Evolutionary conservation across 371 early-diverging fungal genomes (phyloP), one percentile per base, ranked within the genome.

Genomic region (Mortierella sp.): DNA sequence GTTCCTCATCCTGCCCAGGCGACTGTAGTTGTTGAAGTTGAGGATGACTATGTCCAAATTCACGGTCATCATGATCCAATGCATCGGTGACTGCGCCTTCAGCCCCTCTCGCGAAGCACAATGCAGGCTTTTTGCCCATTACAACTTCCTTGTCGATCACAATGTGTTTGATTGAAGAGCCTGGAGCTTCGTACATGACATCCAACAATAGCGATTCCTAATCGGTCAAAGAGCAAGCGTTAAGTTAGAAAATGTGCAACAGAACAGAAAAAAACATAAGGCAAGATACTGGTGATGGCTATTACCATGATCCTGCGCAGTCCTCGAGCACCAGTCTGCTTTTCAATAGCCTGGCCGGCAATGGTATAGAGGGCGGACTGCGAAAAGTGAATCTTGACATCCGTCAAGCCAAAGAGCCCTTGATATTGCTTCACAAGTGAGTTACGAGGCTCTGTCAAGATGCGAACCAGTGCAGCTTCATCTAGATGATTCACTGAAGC

Each of bases 251-350:
- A 28, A 55, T 40, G 23, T 26, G 37, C 53, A 13, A 35, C 29
- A 58, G 10, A 12, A 57, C 57, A 8, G 32, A 34, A 22, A 17
- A 9, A 54, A 23, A 61, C 23, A 66, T 26, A 37, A 58, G 23
- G 55, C 13, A 10, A n/a, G 8, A 51, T 26, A 35, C 40, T 32
- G 59, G 61, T 26, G n/a, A 8, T 22, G 29, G 26, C 3, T 9
- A 40, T 69, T 87, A 86, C 91, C 93, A 96, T 92, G 58, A 96
- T 95, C 12, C 95, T 84, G 45, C 96, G 86, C 62, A 97, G 82
- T 6, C 97, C 97, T 40, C 97, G 89, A 15, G 97, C 97, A 19
- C 97, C 97, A 0, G 96, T 96, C 66, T 93, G 92, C 70, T 94
- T 95, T 66, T 90, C 89, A 17, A 93, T 86, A 1, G 96, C 96